Conservation (phyloP, 1,284 basidiomycete genomes). For the Moesziomyces globuligerus region DNA sequence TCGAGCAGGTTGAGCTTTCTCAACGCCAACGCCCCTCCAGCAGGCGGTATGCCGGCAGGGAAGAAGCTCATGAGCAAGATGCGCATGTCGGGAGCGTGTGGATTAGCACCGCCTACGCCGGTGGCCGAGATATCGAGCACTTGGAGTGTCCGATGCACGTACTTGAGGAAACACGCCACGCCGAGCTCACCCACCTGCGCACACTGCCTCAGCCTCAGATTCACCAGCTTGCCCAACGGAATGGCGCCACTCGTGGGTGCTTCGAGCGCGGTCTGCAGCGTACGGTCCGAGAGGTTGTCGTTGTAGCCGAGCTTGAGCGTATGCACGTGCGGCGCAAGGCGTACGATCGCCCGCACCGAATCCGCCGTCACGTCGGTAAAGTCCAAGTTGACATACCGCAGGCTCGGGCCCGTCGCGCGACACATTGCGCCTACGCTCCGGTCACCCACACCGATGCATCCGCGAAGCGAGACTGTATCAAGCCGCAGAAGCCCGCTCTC, state of each 20-base stretch:
- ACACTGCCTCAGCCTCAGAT: constrained; percentile 26
- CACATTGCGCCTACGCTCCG: constrained; percentile 28
- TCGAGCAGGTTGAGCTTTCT: constrained; percentile 30
- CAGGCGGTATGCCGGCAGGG: constrained; percentile 4
- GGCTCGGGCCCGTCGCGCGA: constrained; percentile 18
- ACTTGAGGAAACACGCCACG: constrained; percentile 29
- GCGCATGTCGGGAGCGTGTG: constrained; percentile 15
- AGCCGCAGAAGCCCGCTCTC: constrained; percentile 11
- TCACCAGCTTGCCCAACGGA: constrained; percentile 24
- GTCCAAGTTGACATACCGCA: constrained; percentile 41
- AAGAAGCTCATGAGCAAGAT: constrained; percentile 21
- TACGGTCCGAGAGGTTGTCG: constrained; percentile 29
- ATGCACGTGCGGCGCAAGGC: constrained; percentile 6
- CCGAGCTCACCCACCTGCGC: constrained; percentile 22
- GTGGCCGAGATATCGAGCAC: constrained; percentile 32
- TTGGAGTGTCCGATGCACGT: constrained; percentile 11
- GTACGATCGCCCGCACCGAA: constrained; percentile 21
- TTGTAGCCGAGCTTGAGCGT: constrained; percentile 40
- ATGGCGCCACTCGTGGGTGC: constrained; percentile 8
- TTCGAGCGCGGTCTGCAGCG: constrained; percentile 14
- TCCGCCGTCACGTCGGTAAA: constrained; percentile 37
- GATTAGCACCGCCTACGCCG: constrained; percentile 11
- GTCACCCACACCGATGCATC: constrained; percentile 34
- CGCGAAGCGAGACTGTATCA: constrained; percentile 26
- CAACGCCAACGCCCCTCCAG: background rate